Evolutionary conservation across 257 asterid species (phyloP).

Genomic region (Fraxinus excelsior): DNA sequence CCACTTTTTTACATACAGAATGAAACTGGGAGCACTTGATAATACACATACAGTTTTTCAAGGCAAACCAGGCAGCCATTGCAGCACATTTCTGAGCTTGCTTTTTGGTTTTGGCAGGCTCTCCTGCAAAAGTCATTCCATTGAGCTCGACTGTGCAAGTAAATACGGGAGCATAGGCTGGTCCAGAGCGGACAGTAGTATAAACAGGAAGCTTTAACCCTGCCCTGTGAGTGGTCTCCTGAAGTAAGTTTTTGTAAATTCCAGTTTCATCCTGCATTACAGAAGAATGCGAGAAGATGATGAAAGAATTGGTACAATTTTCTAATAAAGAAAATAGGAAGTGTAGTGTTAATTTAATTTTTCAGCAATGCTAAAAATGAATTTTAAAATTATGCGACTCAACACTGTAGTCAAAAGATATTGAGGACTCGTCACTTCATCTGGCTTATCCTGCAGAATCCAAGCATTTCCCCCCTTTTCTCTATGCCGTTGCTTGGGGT

Average conservation of each 20-base stretch:
- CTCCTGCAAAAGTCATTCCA: slow-evolving; percentile 49
- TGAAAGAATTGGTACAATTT: neutral
- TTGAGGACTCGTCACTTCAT: neutral
- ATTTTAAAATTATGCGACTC: neutral
- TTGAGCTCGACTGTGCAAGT: slow-evolving; percentile 52
- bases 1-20: neutral
- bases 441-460: neutral
- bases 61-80: slow-evolving; percentile 49
- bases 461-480: neutral
- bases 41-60: slow-evolving; percentile 26
- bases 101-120: slow-evolving; percentile 47
- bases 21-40: neutral
- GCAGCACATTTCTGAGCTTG: slow-evolving; percentile 65
- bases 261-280: slow-evolving; percentile 52
- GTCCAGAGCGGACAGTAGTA: slow-evolving; percentile 48
- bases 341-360: neutral
- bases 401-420: neutral
- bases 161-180: slow-evolving; percentile 50
- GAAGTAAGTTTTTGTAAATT: slow-evolving; percentile 54
- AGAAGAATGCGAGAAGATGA: neutral
- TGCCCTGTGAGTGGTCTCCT: slow-evolving; percentile 55
- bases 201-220: slow-evolving; percentile 49
- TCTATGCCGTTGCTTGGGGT: neutral
- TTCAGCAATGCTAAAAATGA: neutral
- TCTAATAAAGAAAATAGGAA: neutral